Percentiles rank a stretch among this genome's conserved stretches.
These are phyloP conservation scores for Phyllosticta ampelicida DNA, from an alignment of 2,329 filamentous ascomycete genomes.

Conservation along the genomic window DNA sequence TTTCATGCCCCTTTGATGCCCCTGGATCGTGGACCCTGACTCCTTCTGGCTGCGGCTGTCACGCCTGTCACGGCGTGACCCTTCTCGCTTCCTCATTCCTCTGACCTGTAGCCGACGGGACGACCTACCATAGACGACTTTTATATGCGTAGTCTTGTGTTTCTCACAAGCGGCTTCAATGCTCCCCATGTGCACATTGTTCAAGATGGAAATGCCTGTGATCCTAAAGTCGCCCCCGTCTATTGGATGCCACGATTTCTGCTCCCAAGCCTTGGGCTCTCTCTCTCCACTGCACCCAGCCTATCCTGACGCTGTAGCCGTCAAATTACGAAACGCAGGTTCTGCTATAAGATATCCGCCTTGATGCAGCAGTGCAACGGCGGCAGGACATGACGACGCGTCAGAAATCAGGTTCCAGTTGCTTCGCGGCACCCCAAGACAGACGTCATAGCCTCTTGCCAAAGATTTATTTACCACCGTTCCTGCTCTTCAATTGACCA, in stretches of 20 bases:
- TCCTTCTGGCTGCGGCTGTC: background rate
- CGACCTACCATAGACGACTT: too few relatives aligned
- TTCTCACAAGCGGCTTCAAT: too few relatives aligned
- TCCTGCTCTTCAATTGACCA: background rate
- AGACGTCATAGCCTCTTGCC: background rate
- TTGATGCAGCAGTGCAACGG: background rate
- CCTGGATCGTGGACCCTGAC: conserved; percentile 5
- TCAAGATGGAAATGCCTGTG: too few relatives aligned
- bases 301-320: background rate
- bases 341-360: background rate
- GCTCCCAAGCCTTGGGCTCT: background rate
- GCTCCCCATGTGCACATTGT: too few relatives aligned
- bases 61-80: background rate
- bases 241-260: background rate
- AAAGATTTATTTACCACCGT: background rate
- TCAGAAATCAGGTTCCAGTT: background rate
- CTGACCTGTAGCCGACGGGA: too few relatives aligned
- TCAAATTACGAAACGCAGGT: background rate
- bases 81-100: too few relatives aligned
- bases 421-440: background rate
- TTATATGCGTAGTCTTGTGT: too few relatives aligned
- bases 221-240: too few relatives aligned
- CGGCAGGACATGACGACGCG: background rate
- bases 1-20: background rate
- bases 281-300: background rate